These are phyloP conservation scores for Parachlorella kessleri DNA, from an alignment of 139 green algal species.

Conservation along the genomic window DNA sequence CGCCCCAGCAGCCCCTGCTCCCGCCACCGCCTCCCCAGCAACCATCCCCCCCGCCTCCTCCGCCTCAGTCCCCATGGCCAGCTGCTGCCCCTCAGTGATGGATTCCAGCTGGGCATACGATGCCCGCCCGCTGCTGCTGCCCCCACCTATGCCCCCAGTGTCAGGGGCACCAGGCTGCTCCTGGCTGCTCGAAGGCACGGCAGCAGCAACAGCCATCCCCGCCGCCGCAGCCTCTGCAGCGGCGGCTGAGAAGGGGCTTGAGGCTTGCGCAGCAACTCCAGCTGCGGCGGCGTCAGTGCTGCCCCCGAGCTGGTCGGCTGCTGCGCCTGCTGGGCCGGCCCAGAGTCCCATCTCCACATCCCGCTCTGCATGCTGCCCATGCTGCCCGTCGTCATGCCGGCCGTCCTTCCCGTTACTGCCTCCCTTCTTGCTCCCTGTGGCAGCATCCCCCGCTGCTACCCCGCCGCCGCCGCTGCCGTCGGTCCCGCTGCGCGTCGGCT, in stretches of 20 bases:
- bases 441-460: background rate
- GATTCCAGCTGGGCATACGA: no score
- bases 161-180: background rate
- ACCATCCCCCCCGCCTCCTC: no score
- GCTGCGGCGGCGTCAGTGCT: no score
- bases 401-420: no score
- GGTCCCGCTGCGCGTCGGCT: background rate
- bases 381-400: no score
- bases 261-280: background rate
- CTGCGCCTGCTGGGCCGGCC: background rate
- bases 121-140: no score
- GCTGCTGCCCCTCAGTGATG: background rate
- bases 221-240: background rate
- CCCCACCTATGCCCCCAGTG: no score
- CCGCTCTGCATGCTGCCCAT: background rate
- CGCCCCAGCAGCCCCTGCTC: no score
- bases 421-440: no score
- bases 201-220: background rate
- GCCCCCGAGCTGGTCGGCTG: no score
- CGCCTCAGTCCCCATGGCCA: background rate
- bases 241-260: background rate
- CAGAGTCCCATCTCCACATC: conserved; percentile 22
- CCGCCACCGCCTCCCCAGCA: no score
- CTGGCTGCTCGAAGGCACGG: background rate
- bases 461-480: background rate